phyloP scores from a whole-genome alignment of 2,329 filamentous ascomycete genomes.

The Apiospora phragmitis region DNA sequence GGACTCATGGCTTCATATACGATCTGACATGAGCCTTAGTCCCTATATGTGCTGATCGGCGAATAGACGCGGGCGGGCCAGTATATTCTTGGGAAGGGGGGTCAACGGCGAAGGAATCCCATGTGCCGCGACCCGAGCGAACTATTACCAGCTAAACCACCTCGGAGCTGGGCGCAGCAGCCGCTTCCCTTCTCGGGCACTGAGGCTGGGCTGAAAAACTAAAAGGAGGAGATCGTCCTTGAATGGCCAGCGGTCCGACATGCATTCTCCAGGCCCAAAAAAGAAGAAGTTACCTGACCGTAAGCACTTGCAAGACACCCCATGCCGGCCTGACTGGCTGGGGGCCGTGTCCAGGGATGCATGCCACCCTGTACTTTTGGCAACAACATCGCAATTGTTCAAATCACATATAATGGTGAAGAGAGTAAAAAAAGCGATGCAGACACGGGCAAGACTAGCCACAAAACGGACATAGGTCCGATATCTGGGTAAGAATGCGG shows the following conservation, averaged over 20 bases:
- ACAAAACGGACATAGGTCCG: not conserved
- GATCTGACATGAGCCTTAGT: slow-evolving; percentile 8
- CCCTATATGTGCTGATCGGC: not conserved
- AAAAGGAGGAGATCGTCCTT: not conserved
- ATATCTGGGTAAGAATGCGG: not conserved
- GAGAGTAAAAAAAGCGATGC: not conserved
- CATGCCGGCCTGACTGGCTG: not conserved
- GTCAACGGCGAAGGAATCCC: not conserved
- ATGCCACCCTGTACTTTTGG: not conserved
- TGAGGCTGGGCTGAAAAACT: slow-evolving; percentile 11
- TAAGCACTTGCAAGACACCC: slow-evolving; percentile 7
- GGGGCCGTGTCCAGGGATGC: not conserved
- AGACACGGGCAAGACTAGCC: slow-evolving; percentile 13
- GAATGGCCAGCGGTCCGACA: not conserved
- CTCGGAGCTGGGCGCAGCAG: not conserved
- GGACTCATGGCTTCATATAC: slow-evolving; percentile 14
- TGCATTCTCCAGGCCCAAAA: not conserved
- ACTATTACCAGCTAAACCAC: not conserved
- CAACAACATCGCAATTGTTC: not conserved
- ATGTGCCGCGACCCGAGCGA: slow-evolving; percentile 4
- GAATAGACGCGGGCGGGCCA: not conserved
- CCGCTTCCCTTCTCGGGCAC: not conserved
- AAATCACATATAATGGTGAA: not conserved
- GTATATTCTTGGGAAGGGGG: not conserved
- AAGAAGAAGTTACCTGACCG: not conserved